Evolutionary conservation across 2,329 filamentous ascomycete species (phyloP).

Genomic region (Hirsutella rhossiliensis): DNA sequence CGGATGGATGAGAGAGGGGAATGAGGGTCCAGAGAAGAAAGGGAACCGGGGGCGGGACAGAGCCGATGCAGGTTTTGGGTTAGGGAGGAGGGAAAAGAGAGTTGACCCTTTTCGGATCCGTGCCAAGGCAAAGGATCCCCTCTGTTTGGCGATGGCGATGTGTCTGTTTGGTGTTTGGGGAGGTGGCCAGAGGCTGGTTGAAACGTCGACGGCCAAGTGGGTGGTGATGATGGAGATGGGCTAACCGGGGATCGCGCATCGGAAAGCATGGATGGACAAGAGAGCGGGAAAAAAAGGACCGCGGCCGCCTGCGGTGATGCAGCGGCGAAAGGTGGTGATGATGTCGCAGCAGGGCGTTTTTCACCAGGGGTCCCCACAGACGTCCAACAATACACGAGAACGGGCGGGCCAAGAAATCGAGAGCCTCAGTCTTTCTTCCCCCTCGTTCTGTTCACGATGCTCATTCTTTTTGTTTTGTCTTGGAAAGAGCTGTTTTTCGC

Average conservation of each 20-base stretch:
- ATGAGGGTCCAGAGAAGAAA: neutral
- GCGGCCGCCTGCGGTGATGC: neutral
- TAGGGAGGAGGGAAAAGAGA: neutral
- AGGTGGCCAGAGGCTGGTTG: neutral
- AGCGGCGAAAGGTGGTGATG: conserved; percentile 1
- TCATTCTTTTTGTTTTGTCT: no score
- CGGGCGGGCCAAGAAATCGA: neutral
- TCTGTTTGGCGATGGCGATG: neutral
- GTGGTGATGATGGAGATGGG: neutral
- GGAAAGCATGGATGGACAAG: neutral
- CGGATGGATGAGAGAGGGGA: neutral
- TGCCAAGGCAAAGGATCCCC: neutral
- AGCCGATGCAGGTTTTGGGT: neutral
- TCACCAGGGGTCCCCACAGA: neutral
- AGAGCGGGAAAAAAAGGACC: neutral
- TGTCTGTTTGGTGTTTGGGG: neutral
- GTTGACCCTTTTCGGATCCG: neutral
- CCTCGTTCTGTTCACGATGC: no score
- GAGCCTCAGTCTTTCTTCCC: neutral
- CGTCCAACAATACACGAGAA: no score
- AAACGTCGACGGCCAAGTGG: neutral
- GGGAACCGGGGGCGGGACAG: neutral
- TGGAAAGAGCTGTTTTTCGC: no score
- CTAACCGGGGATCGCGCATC: neutral
- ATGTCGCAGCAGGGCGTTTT: conserved; percentile 4